Conservation (phyloP, 768 basidiomycete species). For the Baorangia bicolor region DNA sequence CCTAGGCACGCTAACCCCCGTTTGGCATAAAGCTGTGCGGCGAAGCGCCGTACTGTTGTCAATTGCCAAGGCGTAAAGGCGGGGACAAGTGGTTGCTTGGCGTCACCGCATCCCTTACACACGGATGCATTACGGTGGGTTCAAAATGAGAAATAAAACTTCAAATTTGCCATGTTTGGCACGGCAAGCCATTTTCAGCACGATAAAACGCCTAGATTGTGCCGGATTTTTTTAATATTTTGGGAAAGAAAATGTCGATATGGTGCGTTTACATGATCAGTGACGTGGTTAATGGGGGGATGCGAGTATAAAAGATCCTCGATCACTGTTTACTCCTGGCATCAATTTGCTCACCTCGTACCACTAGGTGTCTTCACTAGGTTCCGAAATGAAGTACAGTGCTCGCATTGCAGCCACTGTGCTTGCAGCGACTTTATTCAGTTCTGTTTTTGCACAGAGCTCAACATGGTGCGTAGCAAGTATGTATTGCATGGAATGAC, state of each 20-base stretch:
- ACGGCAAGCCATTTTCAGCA: too few species aligned
- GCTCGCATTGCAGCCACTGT: neutral
- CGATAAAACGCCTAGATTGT: too few species aligned
- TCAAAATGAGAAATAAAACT: too few species aligned
- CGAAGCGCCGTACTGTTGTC: neutral
- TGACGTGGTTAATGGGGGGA: neutral
- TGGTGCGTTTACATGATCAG: too few species aligned
- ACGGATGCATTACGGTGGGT: too few species aligned
- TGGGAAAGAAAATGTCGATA: too few species aligned
- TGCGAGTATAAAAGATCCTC: slow-evolving; percentile 7
- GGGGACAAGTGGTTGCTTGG: neutral
- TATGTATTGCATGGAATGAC: too few species aligned
- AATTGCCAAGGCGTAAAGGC: neutral
- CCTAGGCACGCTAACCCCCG: too few species aligned
- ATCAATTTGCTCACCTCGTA: neutral
- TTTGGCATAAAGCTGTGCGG: neutral
- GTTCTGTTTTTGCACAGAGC: slow-evolving; percentile 17
- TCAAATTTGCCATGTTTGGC: too few species aligned
- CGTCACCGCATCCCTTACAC: neutral
- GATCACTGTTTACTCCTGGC: neutral
- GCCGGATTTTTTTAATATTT: too few species aligned
- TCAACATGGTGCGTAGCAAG: slow-evolving; percentile 23
- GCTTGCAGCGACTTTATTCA: slow-evolving; percentile 12
- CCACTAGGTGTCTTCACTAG: neutral
- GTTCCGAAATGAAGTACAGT: slow-evolving; percentile 17